Evolutionary conservation across 1,139 yeast species (phyloP).

Genomic region (Yamadazyma dendronema): DNA sequence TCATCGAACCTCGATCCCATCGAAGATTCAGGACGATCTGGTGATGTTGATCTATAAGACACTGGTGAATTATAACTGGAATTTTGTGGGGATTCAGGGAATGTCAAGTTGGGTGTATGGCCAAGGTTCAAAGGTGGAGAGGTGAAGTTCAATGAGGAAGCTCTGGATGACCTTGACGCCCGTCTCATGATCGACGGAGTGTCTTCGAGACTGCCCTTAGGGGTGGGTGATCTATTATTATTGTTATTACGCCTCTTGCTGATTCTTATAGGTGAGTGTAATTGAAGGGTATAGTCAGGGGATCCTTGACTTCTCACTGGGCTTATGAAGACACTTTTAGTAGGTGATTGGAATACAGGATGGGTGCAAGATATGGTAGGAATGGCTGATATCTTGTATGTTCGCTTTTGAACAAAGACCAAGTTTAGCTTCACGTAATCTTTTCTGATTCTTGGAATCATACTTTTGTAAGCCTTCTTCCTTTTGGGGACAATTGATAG

Average conservation of each 20-base stretch:
- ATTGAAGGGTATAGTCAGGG: constrained; percentile 6
- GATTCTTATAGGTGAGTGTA: constrained; percentile 13
- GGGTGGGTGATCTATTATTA: constrained; percentile 11
- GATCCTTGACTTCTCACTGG: constrained; percentile 3
- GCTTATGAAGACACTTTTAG: constrained; percentile 2
- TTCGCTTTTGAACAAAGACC: constrained; percentile 24
- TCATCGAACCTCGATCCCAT: constrained; percentile 38
- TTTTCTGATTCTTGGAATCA: constrained; percentile 28
- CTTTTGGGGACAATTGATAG: constrained; percentile 6
- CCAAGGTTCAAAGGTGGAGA: constrained; percentile 15
- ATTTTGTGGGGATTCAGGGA: constrained; percentile 13
- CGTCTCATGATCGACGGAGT: not conserved
- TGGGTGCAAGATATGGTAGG: constrained; percentile 35
- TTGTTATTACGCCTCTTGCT: constrained; percentile 4
- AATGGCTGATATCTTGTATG: constrained; percentile 17
- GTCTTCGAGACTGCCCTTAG: constrained; percentile 6
- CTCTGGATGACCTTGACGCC: constrained; percentile 6
- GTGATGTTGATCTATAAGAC: constrained; percentile 28
- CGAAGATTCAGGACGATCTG: constrained; percentile 35
- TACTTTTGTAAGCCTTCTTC: constrained; percentile 9
- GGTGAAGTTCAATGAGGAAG: constrained; percentile 10
- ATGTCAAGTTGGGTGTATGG: constrained; percentile 14
- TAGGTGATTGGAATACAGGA: constrained; percentile 22
- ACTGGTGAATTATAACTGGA: constrained; percentile 11
- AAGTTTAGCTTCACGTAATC: constrained; percentile 23